Evolutionary conservation across 1,139 yeast genomes (phyloP), one percentile per base, ranked within the genome.

Genomic region (Candida pseudoviswanathii): DNA sequence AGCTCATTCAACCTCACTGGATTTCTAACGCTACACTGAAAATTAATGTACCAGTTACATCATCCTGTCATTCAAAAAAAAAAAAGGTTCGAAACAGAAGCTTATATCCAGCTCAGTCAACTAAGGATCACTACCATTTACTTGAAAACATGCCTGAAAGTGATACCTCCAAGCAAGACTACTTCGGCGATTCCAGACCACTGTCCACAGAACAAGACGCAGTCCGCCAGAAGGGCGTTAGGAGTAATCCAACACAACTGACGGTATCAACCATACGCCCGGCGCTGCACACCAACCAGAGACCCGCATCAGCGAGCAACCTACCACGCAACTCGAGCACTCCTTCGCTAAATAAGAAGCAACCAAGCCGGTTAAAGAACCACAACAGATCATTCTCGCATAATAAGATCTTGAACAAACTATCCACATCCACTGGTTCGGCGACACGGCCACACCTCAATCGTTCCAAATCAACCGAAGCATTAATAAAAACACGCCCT

Each of bases 381-480:
- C 58, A 71, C 46, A 58, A 58, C 29, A 58, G 79, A 44, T 69
- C 77, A 0, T 59, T 64, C 26, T 73, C 78, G 1, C 73, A 70
- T 50, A 71, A 67, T 48, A 69, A 68, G 29, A 31, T 52, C 47
- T 46, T 59, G 34, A 60, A 57, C 47, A 64, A 64, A 42, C 52
- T 63, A 29, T 51, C 60, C 2, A 44, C 60, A 7, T 54, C 53
- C 8, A 42, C 57, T 2, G 49, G 56, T 1, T 29, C 55, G 6
- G 50, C 48, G 0, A 29, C 54, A 4, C 54, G 78, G 40, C 80
- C 80, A 5, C 55, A 64, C 27, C 61, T 76, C 48, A 68, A 64
- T 53, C 58, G 79, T 46, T 74, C 79, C 9, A 75, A 74, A 51
- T 73, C 79, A 2, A 68, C 79, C 3, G 81, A 76, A 53, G 78